A percentile compares a stretch with the other conserved stretches of the same genome.
These are phyloP conservation scores for Aphanomyces euteiches DNA, from an alignment of 352 stramenopile species.

Conservation along the genomic window DNA sequence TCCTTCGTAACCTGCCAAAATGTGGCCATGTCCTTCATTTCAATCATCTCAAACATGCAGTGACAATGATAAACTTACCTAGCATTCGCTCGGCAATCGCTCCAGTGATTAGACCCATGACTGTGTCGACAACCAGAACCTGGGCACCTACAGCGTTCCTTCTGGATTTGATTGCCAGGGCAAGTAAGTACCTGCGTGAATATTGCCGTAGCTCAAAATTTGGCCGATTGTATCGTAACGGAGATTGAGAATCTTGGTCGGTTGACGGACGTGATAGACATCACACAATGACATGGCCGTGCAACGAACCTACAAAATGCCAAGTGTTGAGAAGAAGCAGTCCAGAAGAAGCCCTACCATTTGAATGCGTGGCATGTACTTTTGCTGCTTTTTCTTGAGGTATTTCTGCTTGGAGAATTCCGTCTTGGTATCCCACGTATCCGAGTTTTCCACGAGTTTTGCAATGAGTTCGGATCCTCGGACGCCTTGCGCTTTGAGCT, in stretches of 20 bases:
- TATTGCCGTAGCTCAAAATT: slow-evolving; percentile 91
- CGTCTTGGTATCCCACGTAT: slow-evolving; percentile 93
- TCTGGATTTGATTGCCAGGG: too few relatives aligned
- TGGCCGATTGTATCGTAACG: slow-evolving; percentile 91
- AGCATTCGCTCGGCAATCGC: slow-evolving; percentile 76
- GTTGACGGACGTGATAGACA: slow-evolving; percentile 88
- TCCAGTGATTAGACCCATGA: slow-evolving; percentile 88
- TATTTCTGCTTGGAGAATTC: slow-evolving; percentile 97
- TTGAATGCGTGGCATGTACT: slow-evolving; percentile 76
- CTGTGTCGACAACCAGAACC: slow-evolving; percentile 91
- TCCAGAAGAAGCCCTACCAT: slow-evolving; percentile 61
- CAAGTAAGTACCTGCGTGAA: slow-evolving; percentile 62
- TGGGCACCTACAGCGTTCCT: slow-evolving; percentile 34
- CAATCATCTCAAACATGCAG: not conserved
- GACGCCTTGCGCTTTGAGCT: slow-evolving; percentile 61
- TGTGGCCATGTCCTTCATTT: slow-evolving; percentile 54
- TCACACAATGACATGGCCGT: slow-evolving; percentile 87
- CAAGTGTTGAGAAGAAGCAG: not conserved
- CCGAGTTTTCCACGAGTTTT: slow-evolving; percentile 91
- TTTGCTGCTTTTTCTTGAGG: slow-evolving; percentile 93
- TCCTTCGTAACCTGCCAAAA: slow-evolving; percentile 69
- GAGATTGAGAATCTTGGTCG: slow-evolving; percentile 85
- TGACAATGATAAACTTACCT: slow-evolving; percentile 19
- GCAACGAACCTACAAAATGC: slow-evolving; percentile 46
- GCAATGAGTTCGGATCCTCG: slow-evolving; percentile 87